A percentile compares a stretch with the other conserved stretches of the same genome.
Evolutionary conservation across 768 basidiomycete species (phyloP).

Genomic region (Suillus sp.): DNA sequence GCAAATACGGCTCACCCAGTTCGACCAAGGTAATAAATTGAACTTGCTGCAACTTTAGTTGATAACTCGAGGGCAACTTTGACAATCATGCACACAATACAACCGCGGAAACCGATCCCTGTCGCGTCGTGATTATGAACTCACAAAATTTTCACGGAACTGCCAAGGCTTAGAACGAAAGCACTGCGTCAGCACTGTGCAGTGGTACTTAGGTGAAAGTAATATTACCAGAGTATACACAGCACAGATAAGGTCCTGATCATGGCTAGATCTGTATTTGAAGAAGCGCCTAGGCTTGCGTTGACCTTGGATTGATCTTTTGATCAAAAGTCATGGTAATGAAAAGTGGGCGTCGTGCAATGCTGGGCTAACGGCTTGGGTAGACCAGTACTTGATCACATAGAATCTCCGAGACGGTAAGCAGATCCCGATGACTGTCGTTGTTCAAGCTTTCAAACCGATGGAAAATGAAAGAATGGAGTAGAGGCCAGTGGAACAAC

Average conservation of each 20-base stretch:
- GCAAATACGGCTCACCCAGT: not conserved
- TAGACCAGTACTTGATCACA: not conserved
- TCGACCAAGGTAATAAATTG: not conserved
- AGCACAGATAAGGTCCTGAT: not conserved
- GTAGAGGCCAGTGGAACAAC: not conserved
- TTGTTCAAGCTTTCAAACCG: not conserved
- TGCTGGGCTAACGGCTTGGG: not conserved
- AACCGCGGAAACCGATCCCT: not conserved
- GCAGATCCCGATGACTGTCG: not conserved
- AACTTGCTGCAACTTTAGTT: not conserved
- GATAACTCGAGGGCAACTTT: not conserved
- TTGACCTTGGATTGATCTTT: slow-evolving; percentile 2
- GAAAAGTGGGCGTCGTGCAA: not conserved
- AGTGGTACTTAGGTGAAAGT: not conserved
- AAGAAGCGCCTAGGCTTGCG: slow-evolving; percentile 1
- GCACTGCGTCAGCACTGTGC: not conserved
- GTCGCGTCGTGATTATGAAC: not conserved
- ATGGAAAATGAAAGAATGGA: not conserved
- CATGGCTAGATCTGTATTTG: not conserved
- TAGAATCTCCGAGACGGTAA: not conserved
- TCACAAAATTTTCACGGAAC: not conserved
- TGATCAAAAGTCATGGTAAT: not conserved
- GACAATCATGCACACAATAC: not conserved
- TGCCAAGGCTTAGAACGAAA: not conserved
- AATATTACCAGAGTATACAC: no score